Conservation (phyloP, 192 early-diverging fungal genomes). For the Diversispora eburnea region DNA sequence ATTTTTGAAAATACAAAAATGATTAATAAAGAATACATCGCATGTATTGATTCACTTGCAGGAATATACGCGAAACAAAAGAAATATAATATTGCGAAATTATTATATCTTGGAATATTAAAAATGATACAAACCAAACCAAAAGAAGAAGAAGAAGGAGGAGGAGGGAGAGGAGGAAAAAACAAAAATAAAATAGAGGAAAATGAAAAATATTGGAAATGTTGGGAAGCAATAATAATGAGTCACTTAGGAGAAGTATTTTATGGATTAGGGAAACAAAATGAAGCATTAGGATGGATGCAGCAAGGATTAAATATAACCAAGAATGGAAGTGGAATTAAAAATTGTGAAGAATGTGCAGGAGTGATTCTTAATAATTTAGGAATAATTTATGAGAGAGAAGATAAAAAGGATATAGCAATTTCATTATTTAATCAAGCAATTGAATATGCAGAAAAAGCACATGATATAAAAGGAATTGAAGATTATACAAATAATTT, state of each 20-base stretch:
- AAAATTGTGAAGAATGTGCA: conserved; percentile 56
- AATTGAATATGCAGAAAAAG: conserved; percentile 16
- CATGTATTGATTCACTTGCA: conserved; percentile 38
- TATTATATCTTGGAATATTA: conserved; percentile 45
- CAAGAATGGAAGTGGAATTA: conserved; percentile 34
- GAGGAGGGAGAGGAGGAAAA: too few relatives aligned
- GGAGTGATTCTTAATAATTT: conserved; percentile 50
- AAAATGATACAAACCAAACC: conserved; percentile 37
- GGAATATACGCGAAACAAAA: conserved; percentile 49
- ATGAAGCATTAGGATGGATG: conserved; percentile 56
- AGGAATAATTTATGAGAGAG: conserved; percentile 51
- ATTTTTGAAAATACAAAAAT: background rate
- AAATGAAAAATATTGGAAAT: conserved; percentile 29
- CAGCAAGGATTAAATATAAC: conserved; percentile 47
- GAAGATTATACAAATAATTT: background rate
- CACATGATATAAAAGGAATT: conserved; percentile 11
- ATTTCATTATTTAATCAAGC: conserved; percentile 11
- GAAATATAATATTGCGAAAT: conserved; percentile 44
- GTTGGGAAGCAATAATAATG: conserved; percentile 49
- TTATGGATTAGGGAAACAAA: conserved; percentile 41
- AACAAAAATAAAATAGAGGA: too few relatives aligned
- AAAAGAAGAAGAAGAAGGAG: conserved; percentile 5
- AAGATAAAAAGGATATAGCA: background rate
- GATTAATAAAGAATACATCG: conserved; percentile 29
- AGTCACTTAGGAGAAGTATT: conserved; percentile 52